These are phyloP conservation scores for Brassica balearica DNA, from an alignment of 441 rosid genomes.

Conservation along the genomic window DNA sequence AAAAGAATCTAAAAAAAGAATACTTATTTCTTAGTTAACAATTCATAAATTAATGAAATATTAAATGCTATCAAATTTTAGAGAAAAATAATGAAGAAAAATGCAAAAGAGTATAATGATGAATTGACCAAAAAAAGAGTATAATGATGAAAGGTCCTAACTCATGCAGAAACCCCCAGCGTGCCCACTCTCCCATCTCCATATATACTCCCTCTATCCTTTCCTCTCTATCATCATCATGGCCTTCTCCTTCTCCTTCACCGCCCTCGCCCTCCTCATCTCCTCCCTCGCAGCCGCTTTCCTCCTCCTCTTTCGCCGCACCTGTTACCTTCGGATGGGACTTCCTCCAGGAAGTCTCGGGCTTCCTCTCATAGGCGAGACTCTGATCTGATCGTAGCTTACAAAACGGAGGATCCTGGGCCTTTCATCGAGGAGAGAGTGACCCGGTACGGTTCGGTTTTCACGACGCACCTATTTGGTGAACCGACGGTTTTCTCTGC, in stretches of 20 bases:
- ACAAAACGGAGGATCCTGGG: constrained; percentile 93
- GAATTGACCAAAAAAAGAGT: too few relatives aligned
- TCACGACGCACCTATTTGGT: constrained; percentile 86
- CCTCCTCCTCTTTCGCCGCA: constrained; percentile 49
- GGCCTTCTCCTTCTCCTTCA: constrained; percentile 33
- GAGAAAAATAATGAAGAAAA: too few relatives aligned
- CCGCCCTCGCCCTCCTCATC: constrained; percentile 28
- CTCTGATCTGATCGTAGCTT: constrained; percentile 79
- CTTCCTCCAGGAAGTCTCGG: constrained; percentile 90
- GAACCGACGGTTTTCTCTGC: constrained; percentile 93
- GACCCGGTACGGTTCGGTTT: constrained; percentile 72
- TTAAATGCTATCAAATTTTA: too few relatives aligned
- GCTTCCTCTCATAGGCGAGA: constrained; percentile 82
- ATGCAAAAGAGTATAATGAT: too few relatives aligned
- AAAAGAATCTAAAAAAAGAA: too few relatives aligned
- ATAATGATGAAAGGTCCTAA: too few relatives aligned
- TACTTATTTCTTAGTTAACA: too few relatives aligned
- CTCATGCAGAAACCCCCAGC: too few relatives aligned
- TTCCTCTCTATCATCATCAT: constrained; percentile 28
- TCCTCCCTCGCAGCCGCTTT: constrained; percentile 31
- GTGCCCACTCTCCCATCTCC: too few relatives aligned
- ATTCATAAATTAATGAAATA: too few relatives aligned
- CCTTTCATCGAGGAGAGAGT: constrained; percentile 93
- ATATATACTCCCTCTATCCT: background rate
- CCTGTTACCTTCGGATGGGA: constrained; percentile 54